Percentiles rank a stretch among this genome's conserved stretches.
Conservation (phyloP, 495 filamentous ascomycete species). For the Lichina pygmaea region DNA sequence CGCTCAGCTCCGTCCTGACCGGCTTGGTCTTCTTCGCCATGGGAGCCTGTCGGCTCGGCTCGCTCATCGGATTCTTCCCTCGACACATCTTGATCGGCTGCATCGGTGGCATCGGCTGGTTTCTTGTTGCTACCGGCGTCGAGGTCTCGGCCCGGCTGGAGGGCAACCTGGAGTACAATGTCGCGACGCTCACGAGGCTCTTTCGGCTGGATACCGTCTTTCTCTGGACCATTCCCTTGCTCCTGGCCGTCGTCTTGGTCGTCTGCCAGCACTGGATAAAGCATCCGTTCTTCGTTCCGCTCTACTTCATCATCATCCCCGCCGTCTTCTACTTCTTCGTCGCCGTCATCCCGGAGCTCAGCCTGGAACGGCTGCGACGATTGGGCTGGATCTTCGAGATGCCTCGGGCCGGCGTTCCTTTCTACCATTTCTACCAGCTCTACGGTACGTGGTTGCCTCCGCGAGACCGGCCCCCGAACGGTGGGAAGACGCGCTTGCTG, state of each 20-base stretch:
- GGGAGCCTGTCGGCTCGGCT: constrained; percentile 61
- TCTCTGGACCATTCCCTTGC: constrained; percentile 62
- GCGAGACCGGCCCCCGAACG: too few species aligned
- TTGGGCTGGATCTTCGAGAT: constrained; percentile 77
- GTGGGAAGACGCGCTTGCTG: constrained; percentile 4
- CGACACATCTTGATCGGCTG: constrained; percentile 90
- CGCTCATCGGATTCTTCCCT: constrained; percentile 86
- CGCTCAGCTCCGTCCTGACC: constrained; percentile 73
- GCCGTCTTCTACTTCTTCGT: constrained; percentile 61
- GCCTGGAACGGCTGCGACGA: constrained; percentile 31
- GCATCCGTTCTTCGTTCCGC: constrained; percentile 56
- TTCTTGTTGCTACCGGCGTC: constrained; percentile 69
- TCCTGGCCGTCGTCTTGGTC: constrained; percentile 50
- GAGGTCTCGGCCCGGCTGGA: constrained; percentile 83
- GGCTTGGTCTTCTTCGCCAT: constrained; percentile 77
- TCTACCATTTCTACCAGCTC: constrained; percentile 89
- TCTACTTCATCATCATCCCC: constrained; percentile 65
- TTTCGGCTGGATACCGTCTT: constrained; percentile 40
- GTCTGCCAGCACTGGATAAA: constrained; percentile 43
- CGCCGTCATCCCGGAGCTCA: constrained; percentile 30
- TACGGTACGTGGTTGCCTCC: constrained; percentile 33
- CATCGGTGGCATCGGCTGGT: constrained; percentile 95
- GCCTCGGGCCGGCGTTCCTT: constrained; percentile 60
- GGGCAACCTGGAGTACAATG: constrained; percentile 54
- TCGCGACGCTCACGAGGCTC: constrained; percentile 47